Percentiles rank a stretch among this genome's conserved stretches.
These are phyloP conservation scores for Alopecurus myosuroides DNA, from an alignment of 176 grass and related monocot species.

Conservation along the genomic window DNA sequence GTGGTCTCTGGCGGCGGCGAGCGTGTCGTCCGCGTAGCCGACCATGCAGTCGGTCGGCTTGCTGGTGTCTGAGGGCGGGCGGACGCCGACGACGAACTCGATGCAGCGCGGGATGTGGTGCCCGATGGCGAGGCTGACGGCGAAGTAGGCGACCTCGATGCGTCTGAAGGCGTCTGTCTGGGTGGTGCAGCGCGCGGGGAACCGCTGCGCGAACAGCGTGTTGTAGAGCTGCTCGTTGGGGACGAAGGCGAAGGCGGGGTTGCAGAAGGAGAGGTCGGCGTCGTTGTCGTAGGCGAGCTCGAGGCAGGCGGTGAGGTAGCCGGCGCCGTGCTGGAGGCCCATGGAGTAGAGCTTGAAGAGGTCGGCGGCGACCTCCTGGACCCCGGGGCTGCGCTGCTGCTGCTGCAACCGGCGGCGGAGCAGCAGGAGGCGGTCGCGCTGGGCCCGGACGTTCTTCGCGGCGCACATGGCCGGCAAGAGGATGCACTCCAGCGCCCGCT, in stretches of 20 bases:
- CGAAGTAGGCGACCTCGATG: neutral
- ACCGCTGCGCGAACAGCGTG: neutral
- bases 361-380: too few relatives aligned
- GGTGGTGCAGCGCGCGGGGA: neutral
- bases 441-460: too few relatives aligned
- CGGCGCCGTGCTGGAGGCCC: too few relatives aligned
- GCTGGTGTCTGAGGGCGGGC: neutral
- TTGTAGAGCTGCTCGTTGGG: neutral
- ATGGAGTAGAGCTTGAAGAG: too few relatives aligned
- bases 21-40: neutral
- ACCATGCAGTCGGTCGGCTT: neutral
- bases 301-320: neutral
- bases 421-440: too few relatives aligned
- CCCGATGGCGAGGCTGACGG: neutral
- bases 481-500: too few relatives aligned
- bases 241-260: neutral
- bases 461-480: too few relatives aligned
- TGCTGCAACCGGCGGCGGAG: too few relatives aligned
- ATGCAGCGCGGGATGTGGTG: neutral
- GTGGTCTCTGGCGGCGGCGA: neutral
- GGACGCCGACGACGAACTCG: neutral
- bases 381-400: too few relatives aligned
- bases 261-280: neutral
- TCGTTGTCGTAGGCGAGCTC: neutral
- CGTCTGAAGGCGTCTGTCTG: neutral